These are phyloP conservation scores for Pisolithus tinctorius DNA, from an alignment of 768 basidiomycete species.

Conservation along the genomic window DNA sequence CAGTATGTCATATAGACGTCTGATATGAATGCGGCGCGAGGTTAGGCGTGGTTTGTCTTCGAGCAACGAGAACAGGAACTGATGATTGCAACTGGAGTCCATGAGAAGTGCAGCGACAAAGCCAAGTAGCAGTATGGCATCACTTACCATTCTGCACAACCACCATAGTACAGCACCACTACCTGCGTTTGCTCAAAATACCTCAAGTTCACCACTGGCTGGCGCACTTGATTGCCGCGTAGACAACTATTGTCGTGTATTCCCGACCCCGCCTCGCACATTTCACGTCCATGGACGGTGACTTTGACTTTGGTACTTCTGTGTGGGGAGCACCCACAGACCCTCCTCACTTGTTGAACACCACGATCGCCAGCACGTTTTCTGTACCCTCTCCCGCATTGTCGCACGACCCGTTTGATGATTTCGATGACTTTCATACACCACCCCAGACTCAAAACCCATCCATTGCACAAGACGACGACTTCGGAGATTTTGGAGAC, in stretches of 20 bases:
- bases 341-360: constrained; percentile 23
- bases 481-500: constrained; percentile 85
- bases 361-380: constrained; percentile 11
- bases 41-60: constrained; percentile 42
- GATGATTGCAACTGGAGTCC: constrained; percentile 25
- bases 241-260: not conserved
- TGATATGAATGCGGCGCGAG: constrained; percentile 63
- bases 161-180: not conserved
- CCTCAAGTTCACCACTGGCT: not conserved
- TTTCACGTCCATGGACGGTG: constrained; percentile 58
- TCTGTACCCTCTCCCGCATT: constrained; percentile 20
- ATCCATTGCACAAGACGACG: constrained; percentile 48
- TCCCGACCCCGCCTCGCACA: constrained; percentile 1
- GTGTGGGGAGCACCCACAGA: constrained; percentile 58
- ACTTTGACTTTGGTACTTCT: constrained; percentile 62
- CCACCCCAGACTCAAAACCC: constrained; percentile 39
- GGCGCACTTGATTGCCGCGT: not conserved
- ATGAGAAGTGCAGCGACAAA: constrained; percentile 4
- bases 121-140: not conserved
- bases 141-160: not conserved
- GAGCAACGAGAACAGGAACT: constrained; percentile 60
- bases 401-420: constrained; percentile 39
- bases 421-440: constrained; percentile 48
- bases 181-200: not conserved
- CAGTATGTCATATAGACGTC: constrained; percentile 68